Evolutionary conservation across 352 stramenopile genomes (phyloP), one percentile per base, ranked within the genome.

Genomic region (Pythium plurisporium): DNA sequence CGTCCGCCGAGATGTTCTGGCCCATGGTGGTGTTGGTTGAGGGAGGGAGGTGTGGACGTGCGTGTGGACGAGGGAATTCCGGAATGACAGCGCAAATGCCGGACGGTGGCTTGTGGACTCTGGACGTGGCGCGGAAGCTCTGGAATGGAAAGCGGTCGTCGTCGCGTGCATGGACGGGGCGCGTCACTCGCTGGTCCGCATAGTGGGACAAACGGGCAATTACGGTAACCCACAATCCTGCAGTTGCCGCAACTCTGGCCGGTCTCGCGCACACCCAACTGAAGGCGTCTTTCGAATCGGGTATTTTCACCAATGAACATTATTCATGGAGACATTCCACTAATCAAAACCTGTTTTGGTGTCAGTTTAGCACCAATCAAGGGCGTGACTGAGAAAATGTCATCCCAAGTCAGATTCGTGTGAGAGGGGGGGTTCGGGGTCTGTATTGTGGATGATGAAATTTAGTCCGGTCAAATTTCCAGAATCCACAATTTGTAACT

Each of bases 1-100:
- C 53, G 33, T 41, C 42, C 8, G 31, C 38, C 6, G 52, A 61
- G 22, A 53, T 23, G 50, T 58, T 58, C 38, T 58, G 38, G 50
- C 50, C 50, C 50, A 58, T 58, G 12, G 9, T 42, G 25, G 7
- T 20, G 26, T 25, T 25, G 27, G 19, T 49, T 25, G 42, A 17
- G 19, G n/a, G 3, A 27, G 20, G 10, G 31, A 42, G 25, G 14
- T 5, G 12, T 6, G 11, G 9, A 5, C 9, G 41, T 19, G 41
- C 33, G 22, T 9, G 41, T 2, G 41, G 17, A 25, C 17, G 25
- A 34, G 41, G 19, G 23, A 42, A 30, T 53, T 53, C 29, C 29
- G 29, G 46, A 53, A 53, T 53, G 46, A 30, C n/a, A 27, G 4
- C 19, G 19, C 19, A 26, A 25, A 46, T 36, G 30, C 23, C 6